Evolutionary conservation across 371 early-diverging fungal genomes (phyloP), one percentile per base, ranked within the genome.

Genomic region (Lichtheimia ramosa): DNA sequence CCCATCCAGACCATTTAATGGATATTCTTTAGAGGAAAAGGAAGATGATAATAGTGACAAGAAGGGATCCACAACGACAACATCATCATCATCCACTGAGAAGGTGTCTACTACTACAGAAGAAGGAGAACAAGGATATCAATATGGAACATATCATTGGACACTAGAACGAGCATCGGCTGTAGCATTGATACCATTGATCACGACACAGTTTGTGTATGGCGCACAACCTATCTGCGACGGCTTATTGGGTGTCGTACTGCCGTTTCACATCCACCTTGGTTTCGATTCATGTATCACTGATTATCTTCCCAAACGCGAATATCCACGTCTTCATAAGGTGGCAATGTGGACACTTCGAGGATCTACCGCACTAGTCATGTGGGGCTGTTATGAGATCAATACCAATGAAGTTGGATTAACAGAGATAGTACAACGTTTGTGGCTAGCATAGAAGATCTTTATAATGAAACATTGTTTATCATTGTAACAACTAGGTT

Each of bases 381-480:
- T 96, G 72, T 92, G 92, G 78, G 97, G 96, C n/a, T 90, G 88
- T 69, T 97, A 89, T 79, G 77, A 89, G 66, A 92, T 96, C 82
- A 97, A 97, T 82, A 96, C 97, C 20, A 89, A 92, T 50, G 97
- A 97, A 59, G 82, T 96, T 54, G 97, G 98, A n/a, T 74, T 97
- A 59, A 95, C 96, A 28, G 94, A 91, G 71, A 79, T 91, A 52
- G 73, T 92, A 54, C 83, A 87, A 70, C 83, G 90, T 43, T 46
- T 92, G 40, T 96, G 96, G 95, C 68, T 81, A 40, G 91, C 90
- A 58, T 87, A 83, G 56, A 48, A 5, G 18, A 39, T 56, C 4
- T 10, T 21, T 50, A 3, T 14, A 8, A 24, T 50, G 34, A 34
- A 34, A 34, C 34, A 34, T 34, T 2, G 6, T 34, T 34, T 34